Conservation (phyloP, 352 stramenopile species). For the Phytophthora agathidicida region DNA sequence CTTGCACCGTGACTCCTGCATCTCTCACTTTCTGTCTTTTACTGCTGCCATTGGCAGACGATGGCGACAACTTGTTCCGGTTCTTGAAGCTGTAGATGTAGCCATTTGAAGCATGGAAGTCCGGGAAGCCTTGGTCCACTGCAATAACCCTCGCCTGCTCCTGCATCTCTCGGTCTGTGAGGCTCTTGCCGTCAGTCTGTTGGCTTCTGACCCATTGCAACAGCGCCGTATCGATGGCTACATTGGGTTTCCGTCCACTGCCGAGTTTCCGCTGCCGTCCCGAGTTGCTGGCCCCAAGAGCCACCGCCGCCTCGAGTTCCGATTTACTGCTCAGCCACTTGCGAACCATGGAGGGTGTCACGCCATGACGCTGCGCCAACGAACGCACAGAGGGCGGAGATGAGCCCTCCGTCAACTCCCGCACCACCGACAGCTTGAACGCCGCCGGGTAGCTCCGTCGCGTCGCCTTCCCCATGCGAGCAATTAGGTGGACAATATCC, state of each 20-base stretch:
- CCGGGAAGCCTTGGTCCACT: conserved; percentile 9
- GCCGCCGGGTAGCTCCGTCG: conserved; percentile 32
- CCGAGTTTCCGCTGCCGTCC: conserved; percentile 31
- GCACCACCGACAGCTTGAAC: conserved; percentile 40
- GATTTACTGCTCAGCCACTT: conserved; percentile 24
- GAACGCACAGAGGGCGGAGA: conserved; percentile 17
- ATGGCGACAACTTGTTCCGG: conserved; percentile 21
- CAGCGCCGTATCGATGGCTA: conserved; percentile 27
- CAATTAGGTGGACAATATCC: too few relatives aligned
- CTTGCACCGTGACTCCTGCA: conserved; percentile 8
- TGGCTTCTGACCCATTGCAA: conserved; percentile 27
- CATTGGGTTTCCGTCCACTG: conserved; percentile 27
- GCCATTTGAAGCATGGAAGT: conserved; percentile 38
- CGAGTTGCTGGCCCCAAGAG: conserved; percentile 5
- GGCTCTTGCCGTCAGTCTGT: conserved; percentile 3
- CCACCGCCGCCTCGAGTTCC: conserved; percentile 38
- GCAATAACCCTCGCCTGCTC: conserved; percentile 26
- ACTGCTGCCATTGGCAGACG: background rate
- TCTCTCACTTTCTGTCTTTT: conserved; percentile 1
- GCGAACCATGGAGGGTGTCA: conserved; percentile 41
- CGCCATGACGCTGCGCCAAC: conserved; percentile 25
- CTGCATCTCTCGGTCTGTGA: conserved; percentile 39
- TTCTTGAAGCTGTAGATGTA: conserved; percentile 42
- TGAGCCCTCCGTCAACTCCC: conserved; percentile 13
- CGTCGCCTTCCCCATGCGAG: conserved; percentile 25